Evolutionary conservation across 306 rosid species (phyloP).

Genomic region (Parietaria judaica): DNA sequence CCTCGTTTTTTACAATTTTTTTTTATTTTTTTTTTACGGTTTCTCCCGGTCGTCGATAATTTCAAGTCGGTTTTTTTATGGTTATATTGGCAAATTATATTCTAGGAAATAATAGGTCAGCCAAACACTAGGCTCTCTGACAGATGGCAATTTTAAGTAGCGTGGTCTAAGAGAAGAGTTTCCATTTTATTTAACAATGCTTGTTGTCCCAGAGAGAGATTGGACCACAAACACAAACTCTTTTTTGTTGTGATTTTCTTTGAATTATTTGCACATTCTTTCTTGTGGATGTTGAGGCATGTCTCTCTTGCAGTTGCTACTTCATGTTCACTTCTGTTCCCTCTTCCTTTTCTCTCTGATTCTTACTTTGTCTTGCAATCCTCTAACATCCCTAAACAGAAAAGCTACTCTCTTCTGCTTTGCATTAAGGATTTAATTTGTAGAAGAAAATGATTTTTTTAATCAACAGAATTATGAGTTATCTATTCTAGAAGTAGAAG

Average conservation of each 20-base stretch:
- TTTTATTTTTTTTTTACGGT: no score
- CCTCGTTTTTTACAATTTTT: no score
- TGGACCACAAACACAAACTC: constrained; percentile 15
- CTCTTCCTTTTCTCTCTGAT: constrained; percentile 5
- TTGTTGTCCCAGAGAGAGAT: constrained; percentile 29
- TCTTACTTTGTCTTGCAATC: constrained; percentile 22
- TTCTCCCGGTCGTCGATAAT: no score
- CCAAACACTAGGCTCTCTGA: no score
- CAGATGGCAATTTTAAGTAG: constrained; percentile 19
- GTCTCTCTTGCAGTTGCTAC: constrained; percentile 20
- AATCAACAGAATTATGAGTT: no score
- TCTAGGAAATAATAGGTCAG: no score
- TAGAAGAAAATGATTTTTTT: no score
- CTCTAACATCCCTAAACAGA: constrained; percentile 12
- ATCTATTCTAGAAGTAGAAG: no score
- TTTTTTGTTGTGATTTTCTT: constrained; percentile 5
- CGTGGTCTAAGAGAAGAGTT: constrained; percentile 20
- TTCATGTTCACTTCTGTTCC: constrained; percentile 16
- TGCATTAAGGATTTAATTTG: no score
- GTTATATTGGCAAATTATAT: no score
- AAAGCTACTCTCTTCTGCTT: background rate
- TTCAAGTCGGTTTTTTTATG: no score
- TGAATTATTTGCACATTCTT: constrained; percentile 5
- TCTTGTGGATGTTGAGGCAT: constrained; percentile 25
- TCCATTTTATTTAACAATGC: constrained; percentile 34